These are phyloP conservation scores for Ogataea trehaloabstinens DNA, from an alignment of 805 yeast species.

Conservation along the genomic window DNA sequence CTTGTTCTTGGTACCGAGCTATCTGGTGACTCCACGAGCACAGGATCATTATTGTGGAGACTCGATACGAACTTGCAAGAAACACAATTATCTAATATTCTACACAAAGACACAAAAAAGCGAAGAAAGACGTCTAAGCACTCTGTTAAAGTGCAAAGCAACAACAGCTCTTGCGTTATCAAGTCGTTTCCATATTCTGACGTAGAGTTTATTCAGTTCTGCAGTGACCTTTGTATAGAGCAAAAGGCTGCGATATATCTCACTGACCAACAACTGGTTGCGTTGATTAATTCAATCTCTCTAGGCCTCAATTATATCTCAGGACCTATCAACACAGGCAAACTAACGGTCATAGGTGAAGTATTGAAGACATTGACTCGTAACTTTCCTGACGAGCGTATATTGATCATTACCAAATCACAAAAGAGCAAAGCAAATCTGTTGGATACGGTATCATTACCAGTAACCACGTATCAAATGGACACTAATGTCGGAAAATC, in stretches of 20 bases:
- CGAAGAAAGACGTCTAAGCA: not conserved
- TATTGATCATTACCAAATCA: slow-evolving; percentile 28
- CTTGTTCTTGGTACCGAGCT: too few species aligned
- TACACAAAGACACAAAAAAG: not conserved
- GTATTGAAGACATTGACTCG: slow-evolving; percentile 20
- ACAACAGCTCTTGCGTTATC: not conserved
- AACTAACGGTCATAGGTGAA: slow-evolving; percentile 29
- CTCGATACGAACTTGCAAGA: slow-evolving; percentile 21
- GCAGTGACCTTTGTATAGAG: not conserved
- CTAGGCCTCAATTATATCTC: not conserved
- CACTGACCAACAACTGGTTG: not conserved
- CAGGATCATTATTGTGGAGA: slow-evolving; percentile 15
- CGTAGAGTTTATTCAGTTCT: not conserved
- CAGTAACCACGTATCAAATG: not conserved
- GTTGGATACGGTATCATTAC: not conserved
- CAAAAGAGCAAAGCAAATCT: slow-evolving; percentile 21
- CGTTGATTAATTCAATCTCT: not conserved
- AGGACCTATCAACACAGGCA: slow-evolving; percentile 26
- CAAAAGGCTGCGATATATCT: not conserved
- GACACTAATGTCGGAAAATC: too few species aligned
- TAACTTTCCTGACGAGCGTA: slow-evolving; percentile 25
- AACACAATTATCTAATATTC: not conserved
- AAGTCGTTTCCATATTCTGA: not conserved
- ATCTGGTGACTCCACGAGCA: too few species aligned
- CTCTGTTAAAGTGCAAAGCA: not conserved